Evolutionary conservation across 2,329 filamentous ascomycete genomes (phyloP).

Genomic region (Akanthomyces uredinophilus): DNA sequence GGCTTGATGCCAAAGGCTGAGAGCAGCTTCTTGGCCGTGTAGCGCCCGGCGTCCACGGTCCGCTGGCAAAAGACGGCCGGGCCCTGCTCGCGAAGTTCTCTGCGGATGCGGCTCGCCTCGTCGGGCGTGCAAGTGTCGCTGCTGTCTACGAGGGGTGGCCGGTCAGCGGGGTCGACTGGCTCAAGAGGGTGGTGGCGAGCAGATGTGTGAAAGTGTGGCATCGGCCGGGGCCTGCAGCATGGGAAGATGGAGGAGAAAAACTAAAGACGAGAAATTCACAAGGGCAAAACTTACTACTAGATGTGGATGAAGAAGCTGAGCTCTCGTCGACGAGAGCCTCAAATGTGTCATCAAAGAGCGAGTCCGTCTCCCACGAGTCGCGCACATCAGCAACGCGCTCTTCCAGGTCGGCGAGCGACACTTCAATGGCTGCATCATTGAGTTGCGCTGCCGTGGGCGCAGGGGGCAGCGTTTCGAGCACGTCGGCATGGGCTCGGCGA

Average conservation of each 20-base stretch:
- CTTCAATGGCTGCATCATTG: slow-evolving; percentile 31
- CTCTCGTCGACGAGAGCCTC: slow-evolving; percentile 52
- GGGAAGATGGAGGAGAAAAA: neutral
- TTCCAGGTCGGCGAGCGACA: slow-evolving; percentile 42
- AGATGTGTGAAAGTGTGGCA: slow-evolving; percentile 11
- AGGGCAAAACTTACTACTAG: slow-evolving; percentile 38
- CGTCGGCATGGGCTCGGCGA: slow-evolving; percentile 31
- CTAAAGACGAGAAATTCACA: neutral
- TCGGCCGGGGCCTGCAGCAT: neutral
- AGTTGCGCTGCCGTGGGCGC: slow-evolving; percentile 33
- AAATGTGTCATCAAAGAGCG: slow-evolving; percentile 58
- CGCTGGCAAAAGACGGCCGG: slow-evolving; percentile 69
- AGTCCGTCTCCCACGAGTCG: slow-evolving; percentile 59
- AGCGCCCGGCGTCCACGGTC: slow-evolving; percentile 62
- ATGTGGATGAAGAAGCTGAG: slow-evolving; percentile 32
- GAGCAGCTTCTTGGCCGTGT: slow-evolving; percentile 77
- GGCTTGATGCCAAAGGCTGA: slow-evolving; percentile 78
- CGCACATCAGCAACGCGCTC: slow-evolving; percentile 46
- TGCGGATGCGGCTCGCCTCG: slow-evolving; percentile 63
- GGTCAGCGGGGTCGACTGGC: neutral
- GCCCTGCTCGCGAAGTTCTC: slow-evolving; percentile 70
- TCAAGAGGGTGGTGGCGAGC: neutral
- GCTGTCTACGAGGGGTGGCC: slow-evolving; percentile 25
- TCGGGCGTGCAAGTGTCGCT: slow-evolving; percentile 57
- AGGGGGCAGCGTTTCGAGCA: slow-evolving; percentile 30